Evolutionary conservation across 345 rosid species (phyloP).

Genomic region (Balakata baccata): DNA sequence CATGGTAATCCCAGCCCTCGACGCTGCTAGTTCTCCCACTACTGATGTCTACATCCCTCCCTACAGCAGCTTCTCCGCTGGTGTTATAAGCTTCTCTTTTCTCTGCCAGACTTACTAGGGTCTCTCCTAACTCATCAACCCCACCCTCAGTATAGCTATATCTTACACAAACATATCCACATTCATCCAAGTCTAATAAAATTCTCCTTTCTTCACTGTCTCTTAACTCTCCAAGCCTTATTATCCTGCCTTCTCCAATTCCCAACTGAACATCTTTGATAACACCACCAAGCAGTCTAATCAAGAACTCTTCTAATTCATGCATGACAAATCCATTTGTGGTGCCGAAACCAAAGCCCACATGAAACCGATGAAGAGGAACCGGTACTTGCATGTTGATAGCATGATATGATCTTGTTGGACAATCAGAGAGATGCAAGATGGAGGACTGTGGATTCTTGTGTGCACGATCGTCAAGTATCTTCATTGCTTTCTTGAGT

Average conservation of each 20-base stretch:
- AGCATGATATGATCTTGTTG: conserved; percentile 50
- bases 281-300: conserved; percentile 52
- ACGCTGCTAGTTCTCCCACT: conserved; percentile 55
- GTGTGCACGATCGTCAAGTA: conserved; percentile 74
- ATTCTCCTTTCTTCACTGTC: conserved; percentile 65
- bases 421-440: conserved; percentile 66
- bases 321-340: conserved; percentile 73
- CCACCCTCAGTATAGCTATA: conserved; percentile 77
- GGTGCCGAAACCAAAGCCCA: conserved; percentile 64
- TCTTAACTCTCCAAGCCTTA: conserved; percentile 61
- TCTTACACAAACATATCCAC: conserved; percentile 40
- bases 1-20: conserved; percentile 68
- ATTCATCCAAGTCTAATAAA: conserved; percentile 49
- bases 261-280: conserved; percentile 61
- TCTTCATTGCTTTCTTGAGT: conserved; percentile 65
- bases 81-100: conserved; percentile 36
- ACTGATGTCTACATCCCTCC: conserved; percentile 29
- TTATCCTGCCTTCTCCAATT: conserved; percentile 50
- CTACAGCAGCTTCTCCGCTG: conserved; percentile 24
- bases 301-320: conserved; percentile 71
- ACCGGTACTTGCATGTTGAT: conserved; percentile 44
- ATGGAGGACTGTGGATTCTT: conserved; percentile 62
- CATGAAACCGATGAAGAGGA: conserved; percentile 68
- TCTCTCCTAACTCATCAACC: conserved; percentile 57
- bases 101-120: conserved; percentile 41